Conservation (phyloP, 805 yeast genomes). For the Kuraishia floccosa region DNA sequence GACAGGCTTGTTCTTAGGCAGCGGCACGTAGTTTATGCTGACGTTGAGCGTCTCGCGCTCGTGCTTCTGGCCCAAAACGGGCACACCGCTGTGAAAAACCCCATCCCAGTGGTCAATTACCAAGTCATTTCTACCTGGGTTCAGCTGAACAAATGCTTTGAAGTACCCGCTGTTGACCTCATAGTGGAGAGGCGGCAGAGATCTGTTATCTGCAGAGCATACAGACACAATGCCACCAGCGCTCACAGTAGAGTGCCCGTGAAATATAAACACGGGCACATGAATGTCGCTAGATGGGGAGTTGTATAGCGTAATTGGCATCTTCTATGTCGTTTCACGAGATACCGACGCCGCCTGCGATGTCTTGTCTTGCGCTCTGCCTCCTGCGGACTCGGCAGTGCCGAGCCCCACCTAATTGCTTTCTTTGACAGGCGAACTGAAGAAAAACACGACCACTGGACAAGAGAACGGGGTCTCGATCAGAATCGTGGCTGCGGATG, state of each 20-base stretch:
- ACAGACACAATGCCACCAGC: slow-evolving; percentile 32
- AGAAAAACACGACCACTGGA: too few species aligned
- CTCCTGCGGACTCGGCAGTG: too few species aligned
- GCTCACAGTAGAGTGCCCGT: slow-evolving; percentile 26
- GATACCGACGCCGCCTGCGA: too few species aligned
- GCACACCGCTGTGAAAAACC: slow-evolving; percentile 19
- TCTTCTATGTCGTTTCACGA: too few species aligned
- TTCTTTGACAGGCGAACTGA: too few species aligned
- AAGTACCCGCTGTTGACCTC: slow-evolving; percentile 64
- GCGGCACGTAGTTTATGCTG: slow-evolving; percentile 38
- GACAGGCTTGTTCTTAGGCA: slow-evolving; percentile 60
- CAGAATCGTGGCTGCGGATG: too few species aligned
- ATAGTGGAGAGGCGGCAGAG: slow-evolving; percentile 57
- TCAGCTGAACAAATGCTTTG: slow-evolving; percentile 63
- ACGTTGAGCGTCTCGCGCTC: slow-evolving; percentile 8
- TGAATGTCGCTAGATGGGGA: slow-evolving; percentile 13
- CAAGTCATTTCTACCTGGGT: slow-evolving; percentile 56
- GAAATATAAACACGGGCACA: slow-evolving; percentile 36
- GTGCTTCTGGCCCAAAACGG: slow-evolving; percentile 6
- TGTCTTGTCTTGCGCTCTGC: too few species aligned
- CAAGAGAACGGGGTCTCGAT: too few species aligned
- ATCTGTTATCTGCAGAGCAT: slow-evolving; percentile 25
- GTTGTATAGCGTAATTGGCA: slow-evolving; percentile 1
- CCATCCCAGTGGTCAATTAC: slow-evolving; percentile 36
- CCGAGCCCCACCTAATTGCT: too few species aligned